phyloP scores from a whole-genome alignment of 371 early-diverging fungal species.

The Rhizopus microsporus region DNA sequence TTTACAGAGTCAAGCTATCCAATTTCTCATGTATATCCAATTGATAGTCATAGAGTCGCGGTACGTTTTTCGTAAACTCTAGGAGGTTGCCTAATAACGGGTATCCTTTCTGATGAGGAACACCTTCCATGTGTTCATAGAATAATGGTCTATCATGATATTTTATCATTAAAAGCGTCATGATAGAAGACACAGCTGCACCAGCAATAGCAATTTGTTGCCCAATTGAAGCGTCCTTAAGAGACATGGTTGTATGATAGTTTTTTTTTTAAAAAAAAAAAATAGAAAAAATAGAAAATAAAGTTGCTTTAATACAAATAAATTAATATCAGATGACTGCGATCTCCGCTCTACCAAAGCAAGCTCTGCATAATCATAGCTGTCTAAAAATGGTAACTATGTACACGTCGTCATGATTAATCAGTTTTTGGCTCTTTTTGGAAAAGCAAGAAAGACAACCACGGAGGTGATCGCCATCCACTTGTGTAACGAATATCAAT shows the following conservation, averaged over 20 bases:
- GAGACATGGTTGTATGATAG: not conserved
- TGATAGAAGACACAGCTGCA: constrained; percentile 12
- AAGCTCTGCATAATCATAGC: no score
- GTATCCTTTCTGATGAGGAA: constrained; percentile 24
- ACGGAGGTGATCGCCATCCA: no score
- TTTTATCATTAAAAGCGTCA: constrained; percentile 25
- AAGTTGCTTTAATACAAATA: no score
- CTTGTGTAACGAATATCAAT: no score
- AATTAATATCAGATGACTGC: no score
- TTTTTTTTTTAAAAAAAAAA: no score
- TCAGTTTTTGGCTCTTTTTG: no score
- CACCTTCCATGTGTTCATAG: constrained; percentile 33
- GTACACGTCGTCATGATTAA: no score
- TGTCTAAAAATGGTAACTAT: no score
- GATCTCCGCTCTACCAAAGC: no score
- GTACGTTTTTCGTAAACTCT: constrained; percentile 20
- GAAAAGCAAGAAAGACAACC: no score
- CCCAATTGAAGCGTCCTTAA: constrained; percentile 6
- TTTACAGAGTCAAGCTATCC: constrained; percentile 29
- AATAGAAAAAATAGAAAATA: no score
- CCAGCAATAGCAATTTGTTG: constrained; percentile 14
- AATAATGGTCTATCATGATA: constrained; percentile 42
- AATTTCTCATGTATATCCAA: constrained; percentile 9
- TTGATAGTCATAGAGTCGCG: constrained; percentile 25
- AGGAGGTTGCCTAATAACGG: constrained; percentile 35